These are phyloP conservation scores for Selenicereus undatus DNA, from an alignment of 148 eudicot genomes.

Conservation along the genomic window DNA sequence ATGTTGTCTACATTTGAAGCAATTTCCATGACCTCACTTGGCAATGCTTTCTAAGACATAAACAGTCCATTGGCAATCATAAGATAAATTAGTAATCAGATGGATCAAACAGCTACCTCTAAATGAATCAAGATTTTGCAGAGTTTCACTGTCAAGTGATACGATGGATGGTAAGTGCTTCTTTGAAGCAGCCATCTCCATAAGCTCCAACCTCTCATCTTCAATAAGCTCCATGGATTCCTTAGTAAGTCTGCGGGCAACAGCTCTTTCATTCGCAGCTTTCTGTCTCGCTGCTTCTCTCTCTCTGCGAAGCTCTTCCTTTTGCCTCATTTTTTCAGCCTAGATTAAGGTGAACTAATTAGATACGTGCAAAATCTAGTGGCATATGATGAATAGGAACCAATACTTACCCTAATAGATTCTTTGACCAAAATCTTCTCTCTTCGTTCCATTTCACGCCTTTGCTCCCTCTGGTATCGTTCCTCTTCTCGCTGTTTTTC, in stretches of 20 bases:
- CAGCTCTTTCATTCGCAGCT: slow-evolving; percentile 90
- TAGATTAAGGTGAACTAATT: slow-evolving; percentile 22
- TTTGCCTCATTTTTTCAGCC: slow-evolving; percentile 86
- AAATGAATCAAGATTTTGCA: slow-evolving; percentile 63
- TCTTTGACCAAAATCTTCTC: slow-evolving; percentile 80
- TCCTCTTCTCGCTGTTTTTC: slow-evolving; percentile 93
- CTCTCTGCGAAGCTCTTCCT: slow-evolving; percentile 78
- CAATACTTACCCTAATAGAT: slow-evolving; percentile 61
- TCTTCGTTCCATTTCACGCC: slow-evolving; percentile 87
- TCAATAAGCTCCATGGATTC: slow-evolving; percentile 88
- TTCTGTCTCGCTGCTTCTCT: slow-evolving; percentile 88
- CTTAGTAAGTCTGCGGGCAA: slow-evolving; percentile 88
- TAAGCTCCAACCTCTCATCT: slow-evolving; percentile 85
- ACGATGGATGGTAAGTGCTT: slow-evolving; percentile 70
- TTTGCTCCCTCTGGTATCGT: slow-evolving; percentile 79
- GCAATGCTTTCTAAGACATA: neutral
- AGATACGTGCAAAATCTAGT: slow-evolving; percentile 6
- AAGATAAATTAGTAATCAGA: neutral
- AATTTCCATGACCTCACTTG: neutral
- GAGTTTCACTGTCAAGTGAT: slow-evolving; percentile 68
- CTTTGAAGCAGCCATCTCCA: slow-evolving; percentile 84
- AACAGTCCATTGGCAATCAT: neutral
- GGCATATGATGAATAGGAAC: neutral
- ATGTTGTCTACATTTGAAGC: neutral
- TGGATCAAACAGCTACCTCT: slow-evolving; percentile 49